Evolutionary conservation across 2,329 filamentous ascomycete species (phyloP).

Genomic region (Drechslerella dactyloides): DNA sequence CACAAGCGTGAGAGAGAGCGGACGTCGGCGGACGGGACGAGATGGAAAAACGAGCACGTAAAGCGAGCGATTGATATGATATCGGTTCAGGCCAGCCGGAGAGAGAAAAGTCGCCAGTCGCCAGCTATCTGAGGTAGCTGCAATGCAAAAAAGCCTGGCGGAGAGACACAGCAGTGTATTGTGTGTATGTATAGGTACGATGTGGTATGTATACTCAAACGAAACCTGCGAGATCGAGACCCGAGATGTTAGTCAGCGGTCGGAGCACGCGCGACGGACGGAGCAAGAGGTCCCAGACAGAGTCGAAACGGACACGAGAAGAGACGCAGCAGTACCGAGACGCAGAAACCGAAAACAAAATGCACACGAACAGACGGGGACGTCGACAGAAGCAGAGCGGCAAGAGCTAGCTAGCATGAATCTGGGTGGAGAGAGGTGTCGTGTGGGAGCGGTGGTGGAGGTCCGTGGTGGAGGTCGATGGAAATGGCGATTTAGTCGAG

Average conservation of each 20-base stretch:
- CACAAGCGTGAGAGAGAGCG: neutral
- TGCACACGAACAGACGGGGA: too few relatives aligned
- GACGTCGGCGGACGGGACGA: neutral
- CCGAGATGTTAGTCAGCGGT: constrained; percentile 37
- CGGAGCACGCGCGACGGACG: constrained; percentile 9
- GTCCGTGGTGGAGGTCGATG: too few relatives aligned
- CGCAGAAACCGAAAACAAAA: too few relatives aligned
- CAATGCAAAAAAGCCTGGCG: neutral
- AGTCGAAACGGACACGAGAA: neutral
- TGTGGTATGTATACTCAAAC: too few relatives aligned
- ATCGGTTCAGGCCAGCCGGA: neutral
- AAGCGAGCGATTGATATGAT: neutral
- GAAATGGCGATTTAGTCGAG: too few relatives aligned
- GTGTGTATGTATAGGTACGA: too few relatives aligned
- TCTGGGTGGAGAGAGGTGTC: too few relatives aligned
- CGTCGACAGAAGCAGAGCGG: too few relatives aligned
- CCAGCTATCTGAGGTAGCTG: neutral
- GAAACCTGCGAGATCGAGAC: neutral
- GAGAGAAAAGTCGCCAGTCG: neutral
- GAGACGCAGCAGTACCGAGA: too few relatives aligned
- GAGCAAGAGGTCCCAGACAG: constrained; percentile 4
- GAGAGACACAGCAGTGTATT: too few relatives aligned
- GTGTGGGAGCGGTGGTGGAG: too few relatives aligned
- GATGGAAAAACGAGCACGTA: neutral
- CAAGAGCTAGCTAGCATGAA: too few relatives aligned